These are phyloP conservation scores for Stentor roeselii DNA, from an alignment of 73 alveolate genomes.

Conservation along the genomic window DNA sequence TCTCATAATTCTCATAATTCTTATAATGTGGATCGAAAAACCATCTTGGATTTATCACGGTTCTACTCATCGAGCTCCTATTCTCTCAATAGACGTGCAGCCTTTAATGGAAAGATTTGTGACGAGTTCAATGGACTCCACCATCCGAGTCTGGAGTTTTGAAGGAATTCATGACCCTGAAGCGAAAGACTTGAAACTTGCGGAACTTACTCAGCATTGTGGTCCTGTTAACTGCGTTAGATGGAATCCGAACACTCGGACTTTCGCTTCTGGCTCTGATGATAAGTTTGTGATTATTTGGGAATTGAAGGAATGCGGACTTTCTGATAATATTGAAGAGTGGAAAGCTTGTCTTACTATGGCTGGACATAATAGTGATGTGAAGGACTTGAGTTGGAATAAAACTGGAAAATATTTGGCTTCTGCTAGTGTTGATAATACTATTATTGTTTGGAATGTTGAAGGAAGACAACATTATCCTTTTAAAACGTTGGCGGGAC, in stretches of 20 bases:
- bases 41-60: background rate
- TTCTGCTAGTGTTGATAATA: background rate
- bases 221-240: background rate
- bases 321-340: background rate
- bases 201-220: background rate
- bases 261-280: background rate
- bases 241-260: background rate
- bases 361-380: background rate
- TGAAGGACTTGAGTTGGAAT: background rate
- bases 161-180: background rate
- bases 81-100: background rate
- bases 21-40: background rate
- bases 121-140: background rate
- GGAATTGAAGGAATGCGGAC: background rate
- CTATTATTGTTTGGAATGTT: background rate
- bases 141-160: background rate
- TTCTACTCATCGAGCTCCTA: background rate
- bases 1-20: no score
- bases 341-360: background rate
- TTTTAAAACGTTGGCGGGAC: background rate
- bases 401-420: conserved; percentile 18
- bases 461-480: conserved; percentile 4
- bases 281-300: background rate
- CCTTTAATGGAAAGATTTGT: background rate
- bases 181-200: background rate